Conservation (phyloP, 305 asterid genomes). For the Fraxinus albicans region DNA sequence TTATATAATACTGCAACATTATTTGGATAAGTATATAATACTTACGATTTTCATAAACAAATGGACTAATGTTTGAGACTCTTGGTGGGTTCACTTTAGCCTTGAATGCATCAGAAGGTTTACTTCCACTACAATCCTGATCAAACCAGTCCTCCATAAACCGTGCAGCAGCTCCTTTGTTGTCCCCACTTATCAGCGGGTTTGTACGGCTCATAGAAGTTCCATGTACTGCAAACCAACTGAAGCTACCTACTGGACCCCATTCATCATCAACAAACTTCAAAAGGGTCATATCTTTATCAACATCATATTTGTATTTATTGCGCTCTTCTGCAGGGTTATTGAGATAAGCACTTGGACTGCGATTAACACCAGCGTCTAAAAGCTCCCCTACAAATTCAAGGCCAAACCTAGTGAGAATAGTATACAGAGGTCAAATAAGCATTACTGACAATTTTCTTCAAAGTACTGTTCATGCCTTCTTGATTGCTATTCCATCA, state of each 20-base stretch:
- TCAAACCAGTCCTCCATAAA: slow-evolving; percentile 98
- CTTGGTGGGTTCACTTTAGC: slow-evolving; percentile 52
- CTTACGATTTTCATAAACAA: slow-evolving; percentile 65
- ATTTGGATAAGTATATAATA: slow-evolving; percentile 14
- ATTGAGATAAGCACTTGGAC: slow-evolving; percentile 96
- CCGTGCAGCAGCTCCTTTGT: slow-evolving; percentile 98
- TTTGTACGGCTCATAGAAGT: slow-evolving; percentile 98
- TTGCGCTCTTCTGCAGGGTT: slow-evolving; percentile 84
- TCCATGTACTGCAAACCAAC: slow-evolving; percentile 98
- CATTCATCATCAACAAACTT: slow-evolving; percentile 90
- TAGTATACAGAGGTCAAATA: not conserved
- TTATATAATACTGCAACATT: not conserved
- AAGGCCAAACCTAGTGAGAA: slow-evolving; percentile 27
- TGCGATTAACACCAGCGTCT: slow-evolving; percentile 89
- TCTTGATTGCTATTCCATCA: not conserved
- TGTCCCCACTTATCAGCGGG: slow-evolving; percentile 92
- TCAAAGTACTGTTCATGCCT: not conserved
- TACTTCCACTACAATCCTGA: slow-evolving; percentile 37
- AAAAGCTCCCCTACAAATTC: slow-evolving; percentile 72
- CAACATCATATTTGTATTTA: slow-evolving; percentile 79
- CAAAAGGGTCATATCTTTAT: slow-evolving; percentile 89
- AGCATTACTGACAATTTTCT: not conserved
- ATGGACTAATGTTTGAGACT: slow-evolving; percentile 76
- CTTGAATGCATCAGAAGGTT: slow-evolving; percentile 27
- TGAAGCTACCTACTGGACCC: slow-evolving; percentile 99